phyloP scores from a whole-genome alignment of 2,329 filamentous ascomycete species.

The Phaeosphaeria sp. region DNA sequence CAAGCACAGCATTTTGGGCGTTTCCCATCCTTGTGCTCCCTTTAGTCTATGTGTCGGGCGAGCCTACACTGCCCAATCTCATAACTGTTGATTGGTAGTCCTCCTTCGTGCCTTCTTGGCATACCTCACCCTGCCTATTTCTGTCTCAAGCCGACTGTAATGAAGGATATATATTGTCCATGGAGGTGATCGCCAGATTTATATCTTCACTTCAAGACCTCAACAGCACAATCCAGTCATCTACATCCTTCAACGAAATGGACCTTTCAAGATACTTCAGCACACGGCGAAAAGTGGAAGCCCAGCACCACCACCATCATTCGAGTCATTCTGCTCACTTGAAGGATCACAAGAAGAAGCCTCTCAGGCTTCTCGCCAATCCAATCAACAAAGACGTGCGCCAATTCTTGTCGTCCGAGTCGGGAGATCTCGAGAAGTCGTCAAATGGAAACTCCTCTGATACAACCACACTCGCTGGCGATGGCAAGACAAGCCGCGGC shows the following conservation, averaged over 20 bases:
- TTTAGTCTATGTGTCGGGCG: not conserved
- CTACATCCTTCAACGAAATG: conserved; percentile 12
- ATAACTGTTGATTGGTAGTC: not conserved
- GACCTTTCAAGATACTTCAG: conserved; percentile 27
- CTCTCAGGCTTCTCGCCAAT: conserved; percentile 22
- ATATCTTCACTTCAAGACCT: not conserved
- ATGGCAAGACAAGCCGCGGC: conserved; percentile 22
- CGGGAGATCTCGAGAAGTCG: conserved; percentile 20
- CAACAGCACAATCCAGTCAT: not conserved
- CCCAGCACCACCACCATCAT: not conserved
- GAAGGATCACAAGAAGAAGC: conserved; percentile 3
- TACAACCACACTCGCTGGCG: conserved; percentile 19
- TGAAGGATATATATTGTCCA: not conserved
- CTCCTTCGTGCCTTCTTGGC: not conserved
- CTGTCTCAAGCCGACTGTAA: not conserved
- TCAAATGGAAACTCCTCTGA: conserved; percentile 10
- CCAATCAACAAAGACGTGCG: conserved; percentile 29
- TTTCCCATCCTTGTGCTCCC: not conserved
- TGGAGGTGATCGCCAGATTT: not conserved
- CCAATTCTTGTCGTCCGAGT: conserved; percentile 13
- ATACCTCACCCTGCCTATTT: not conserved
- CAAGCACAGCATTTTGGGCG: not conserved
- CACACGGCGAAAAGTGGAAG: conserved; percentile 13
- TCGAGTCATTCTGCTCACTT: not conserved
- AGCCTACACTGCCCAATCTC: not conserved